Evolutionary conservation across 495 filamentous ascomycete species (phyloP).

Genomic region (Aspergillus saccharolyticus): DNA sequence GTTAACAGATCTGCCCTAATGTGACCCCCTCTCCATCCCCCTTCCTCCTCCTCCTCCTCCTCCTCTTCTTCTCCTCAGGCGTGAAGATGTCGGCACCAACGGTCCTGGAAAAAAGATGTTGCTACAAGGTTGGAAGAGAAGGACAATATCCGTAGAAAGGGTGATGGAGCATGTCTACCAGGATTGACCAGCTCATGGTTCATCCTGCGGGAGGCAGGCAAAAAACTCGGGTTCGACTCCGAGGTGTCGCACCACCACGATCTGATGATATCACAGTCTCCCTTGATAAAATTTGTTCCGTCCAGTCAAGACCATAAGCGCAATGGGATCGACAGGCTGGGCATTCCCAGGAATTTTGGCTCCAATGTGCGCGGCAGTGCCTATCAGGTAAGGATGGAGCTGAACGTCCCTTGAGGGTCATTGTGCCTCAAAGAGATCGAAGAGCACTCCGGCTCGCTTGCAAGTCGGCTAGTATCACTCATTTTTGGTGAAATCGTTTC

Average conservation of each 20-base stretch:
- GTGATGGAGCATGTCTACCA: not conserved
- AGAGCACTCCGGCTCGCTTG: constrained; percentile 10
- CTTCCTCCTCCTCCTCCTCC: too few relatives aligned
- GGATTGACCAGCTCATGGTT: not conserved
- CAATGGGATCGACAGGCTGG: not conserved
- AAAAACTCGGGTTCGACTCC: not conserved
- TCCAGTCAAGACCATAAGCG: not conserved
- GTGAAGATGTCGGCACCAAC: constrained; percentile 7
- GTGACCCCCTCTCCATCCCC: too few relatives aligned
- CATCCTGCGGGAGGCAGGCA: not conserved
- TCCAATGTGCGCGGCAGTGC: not conserved
- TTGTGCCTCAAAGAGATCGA: not conserved
- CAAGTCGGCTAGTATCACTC: constrained; percentile 4
- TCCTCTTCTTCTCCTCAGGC: too few relatives aligned
- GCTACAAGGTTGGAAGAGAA: not conserved
- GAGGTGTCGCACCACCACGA: not conserved
- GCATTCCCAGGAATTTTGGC: not conserved
- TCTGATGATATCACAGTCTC: constrained; percentile 1
- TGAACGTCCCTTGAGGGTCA: not conserved
- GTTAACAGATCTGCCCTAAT: too few relatives aligned
- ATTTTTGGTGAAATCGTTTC: not conserved
- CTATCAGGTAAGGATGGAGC: not conserved
- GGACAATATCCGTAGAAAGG: not conserved
- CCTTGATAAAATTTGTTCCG: not conserved
- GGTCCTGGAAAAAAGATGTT: constrained; percentile 11